Base-by-base conservation (phyloP, 2,329 filamentous ascomycete genomes). In the Xylaria sp. region DNA sequence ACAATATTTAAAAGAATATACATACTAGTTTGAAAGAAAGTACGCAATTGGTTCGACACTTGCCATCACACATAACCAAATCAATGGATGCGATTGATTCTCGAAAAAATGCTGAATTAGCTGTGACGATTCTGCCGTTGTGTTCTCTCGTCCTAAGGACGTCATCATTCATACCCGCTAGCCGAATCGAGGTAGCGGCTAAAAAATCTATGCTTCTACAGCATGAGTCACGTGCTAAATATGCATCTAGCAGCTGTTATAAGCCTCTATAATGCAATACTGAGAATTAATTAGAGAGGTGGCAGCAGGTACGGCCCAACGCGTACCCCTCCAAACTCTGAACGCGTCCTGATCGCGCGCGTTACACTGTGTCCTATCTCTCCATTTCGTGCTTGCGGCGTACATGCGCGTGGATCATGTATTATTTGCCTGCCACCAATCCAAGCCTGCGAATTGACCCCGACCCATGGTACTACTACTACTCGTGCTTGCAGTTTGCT, bases 241-340 rank as follows among this genome's bases (percentile, higher is more conserved):
- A 42, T 42, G 8, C 4, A 42, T 42, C 8, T 42, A 42, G 5
- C 9, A 42, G 9, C 37, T 42, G 11, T 9, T 13, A 3, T 2
- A 42, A 42, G 8, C 8, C 11, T 13, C 37, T 7, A 42, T 7
- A 42, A 42, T 42, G 37, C 37, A 42, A 42, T 42, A 42, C 8
- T 3, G 37, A 9, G 30, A 54, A 30, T 30, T 54, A n/a, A 57
- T 58, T 57, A 51, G 59, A 35, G 19, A 50, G 16, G 9, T 42
- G 37, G 11, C 37, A 42, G 9, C 23, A 30, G 23, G 23, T 30
- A 30, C 23, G 23, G 23, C 23, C 23, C 23, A 30, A n/a, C 42
- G 42, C 42, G 42, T 46, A 46, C 42, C 42, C 47, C 47, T 49
- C 47, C 16, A 49, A 19, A 49, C 16, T 30, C 16, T 49, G 18